Conservation (phyloP, 345 rosid genomes). For the Psidium friedrichsthalianum region DNA sequence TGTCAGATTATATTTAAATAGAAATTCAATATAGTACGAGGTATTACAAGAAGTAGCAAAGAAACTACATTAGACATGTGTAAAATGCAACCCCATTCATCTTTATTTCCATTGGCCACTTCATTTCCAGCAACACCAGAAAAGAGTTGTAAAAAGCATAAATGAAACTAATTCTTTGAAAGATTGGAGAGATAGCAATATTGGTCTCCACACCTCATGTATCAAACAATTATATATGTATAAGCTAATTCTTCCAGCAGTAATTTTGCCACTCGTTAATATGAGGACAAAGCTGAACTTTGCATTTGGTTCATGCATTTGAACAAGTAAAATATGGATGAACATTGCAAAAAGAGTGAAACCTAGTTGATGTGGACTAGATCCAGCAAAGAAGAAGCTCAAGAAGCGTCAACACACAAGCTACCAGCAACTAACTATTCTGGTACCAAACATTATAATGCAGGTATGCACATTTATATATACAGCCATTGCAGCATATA, state of each 20-base stretch:
- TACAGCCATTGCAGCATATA: background rate
- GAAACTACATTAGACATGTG: background rate
- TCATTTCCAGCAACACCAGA: background rate
- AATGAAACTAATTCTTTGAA: background rate
- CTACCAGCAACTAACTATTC: background rate
- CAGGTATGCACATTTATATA: background rate
- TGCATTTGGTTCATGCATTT: background rate
- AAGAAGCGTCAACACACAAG: background rate
- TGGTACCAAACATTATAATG: background rate
- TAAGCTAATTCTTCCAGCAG: background rate
- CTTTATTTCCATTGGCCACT: background rate
- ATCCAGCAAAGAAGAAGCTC: background rate
- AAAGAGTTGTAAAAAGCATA: background rate
- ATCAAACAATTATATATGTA: background rate
- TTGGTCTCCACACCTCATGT: background rate
- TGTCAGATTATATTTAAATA: background rate
- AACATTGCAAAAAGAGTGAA: background rate
- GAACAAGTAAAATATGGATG: background rate
- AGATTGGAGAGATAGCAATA: background rate
- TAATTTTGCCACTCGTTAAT: background rate
- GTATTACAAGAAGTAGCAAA: background rate
- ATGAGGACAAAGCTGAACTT: background rate
- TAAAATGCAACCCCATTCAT: background rate
- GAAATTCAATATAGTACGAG: background rate
- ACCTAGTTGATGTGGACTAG: background rate